A percentile compares a stretch with the other conserved stretches of the same genome.
Evolutionary conservation across 2,329 filamentous ascomycete species (phyloP).

Genomic region (Aspergillaceae sp.): DNA sequence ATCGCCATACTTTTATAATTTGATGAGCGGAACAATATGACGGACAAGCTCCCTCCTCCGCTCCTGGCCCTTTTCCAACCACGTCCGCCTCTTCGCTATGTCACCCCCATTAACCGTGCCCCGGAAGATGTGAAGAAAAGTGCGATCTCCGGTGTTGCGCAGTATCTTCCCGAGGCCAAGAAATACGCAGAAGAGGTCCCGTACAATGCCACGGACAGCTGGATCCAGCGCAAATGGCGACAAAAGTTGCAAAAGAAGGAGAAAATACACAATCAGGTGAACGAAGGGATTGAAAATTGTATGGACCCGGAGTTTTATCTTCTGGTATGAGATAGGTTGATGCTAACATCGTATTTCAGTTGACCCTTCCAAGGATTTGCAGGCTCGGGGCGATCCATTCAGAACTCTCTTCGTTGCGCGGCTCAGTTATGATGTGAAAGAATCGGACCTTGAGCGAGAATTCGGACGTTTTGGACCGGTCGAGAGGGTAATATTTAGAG

Average conservation of each 20-base stretch:
- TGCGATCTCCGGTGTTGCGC: constrained; percentile 62
- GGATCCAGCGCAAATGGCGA: constrained; percentile 79
- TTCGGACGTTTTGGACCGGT: constrained; percentile 91
- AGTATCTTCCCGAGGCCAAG: constrained; percentile 63
- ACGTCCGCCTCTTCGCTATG: constrained; percentile 82
- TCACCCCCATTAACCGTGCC: constrained; percentile 72
- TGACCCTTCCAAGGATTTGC: constrained; percentile 74
- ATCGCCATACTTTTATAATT: constrained; percentile 8
- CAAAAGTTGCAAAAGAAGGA: constrained; percentile 72
- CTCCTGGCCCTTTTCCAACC: constrained; percentile 91
- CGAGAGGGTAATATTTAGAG: constrained; percentile 59
- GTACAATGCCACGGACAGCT: constrained; percentile 81
- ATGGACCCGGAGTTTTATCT: constrained; percentile 15
- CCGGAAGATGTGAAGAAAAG: constrained; percentile 73
- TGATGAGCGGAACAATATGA: constrained; percentile 53
- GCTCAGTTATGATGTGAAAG: constrained; percentile 79
- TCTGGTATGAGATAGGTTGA: neutral
- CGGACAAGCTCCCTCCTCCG: constrained; percentile 89
- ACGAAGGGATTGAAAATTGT: constrained; percentile 60
- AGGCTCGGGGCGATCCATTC: constrained; percentile 87
- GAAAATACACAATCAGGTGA: constrained; percentile 54
- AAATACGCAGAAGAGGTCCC: constrained; percentile 70
- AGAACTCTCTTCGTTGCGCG: constrained; percentile 90
- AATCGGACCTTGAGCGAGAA: constrained; percentile 83
- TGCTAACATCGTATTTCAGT: constrained; percentile 41